Evolutionary conservation across 2,329 filamentous ascomycete species (phyloP).

Genomic region (Arachnopeziza araneosa): DNA sequence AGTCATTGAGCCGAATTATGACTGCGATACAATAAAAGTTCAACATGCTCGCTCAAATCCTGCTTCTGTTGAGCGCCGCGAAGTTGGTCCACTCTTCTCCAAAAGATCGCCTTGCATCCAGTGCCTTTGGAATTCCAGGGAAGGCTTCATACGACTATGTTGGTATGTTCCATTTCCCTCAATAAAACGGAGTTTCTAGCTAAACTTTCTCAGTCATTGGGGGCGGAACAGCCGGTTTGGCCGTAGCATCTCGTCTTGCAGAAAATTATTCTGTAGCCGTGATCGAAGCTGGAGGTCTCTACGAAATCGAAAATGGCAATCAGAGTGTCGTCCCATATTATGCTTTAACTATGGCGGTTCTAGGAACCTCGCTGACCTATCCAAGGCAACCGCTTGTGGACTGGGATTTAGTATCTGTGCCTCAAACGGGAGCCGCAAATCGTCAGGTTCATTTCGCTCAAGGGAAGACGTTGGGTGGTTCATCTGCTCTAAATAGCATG

Average conservation of each 20-base stretch:
- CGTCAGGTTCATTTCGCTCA: slow-evolving; percentile 23
- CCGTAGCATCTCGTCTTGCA: slow-evolving; percentile 44
- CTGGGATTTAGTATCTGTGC: slow-evolving; percentile 12
- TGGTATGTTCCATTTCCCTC: not conserved
- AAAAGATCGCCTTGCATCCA: not conserved
- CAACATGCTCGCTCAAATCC: not conserved
- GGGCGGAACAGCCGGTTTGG: slow-evolving; percentile 42
- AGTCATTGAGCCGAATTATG: too few species aligned
- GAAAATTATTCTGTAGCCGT: slow-evolving; percentile 24
- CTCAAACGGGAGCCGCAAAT: slow-evolving; percentile 13
- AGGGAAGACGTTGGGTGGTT: slow-evolving; percentile 33
- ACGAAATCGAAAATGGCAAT: not conserved
- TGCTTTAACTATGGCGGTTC: not conserved
- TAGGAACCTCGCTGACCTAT: not conserved
- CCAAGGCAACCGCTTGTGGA: slow-evolving; percentile 5
- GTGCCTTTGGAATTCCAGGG: not conserved
- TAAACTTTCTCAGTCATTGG: not conserved
- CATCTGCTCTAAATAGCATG: slow-evolving; percentile 33
- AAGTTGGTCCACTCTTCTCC: not conserved
- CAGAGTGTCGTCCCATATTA: not conserved
- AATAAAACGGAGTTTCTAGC: not conserved
- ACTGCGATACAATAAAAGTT: not conserved
- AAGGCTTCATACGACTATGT: not conserved
- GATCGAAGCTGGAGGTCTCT: not conserved
- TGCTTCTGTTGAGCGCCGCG: not conserved